phyloP scores from a whole-genome alignment of 2,329 filamentous ascomycete species.

The Pseudogymnoascus sp. region DNA sequence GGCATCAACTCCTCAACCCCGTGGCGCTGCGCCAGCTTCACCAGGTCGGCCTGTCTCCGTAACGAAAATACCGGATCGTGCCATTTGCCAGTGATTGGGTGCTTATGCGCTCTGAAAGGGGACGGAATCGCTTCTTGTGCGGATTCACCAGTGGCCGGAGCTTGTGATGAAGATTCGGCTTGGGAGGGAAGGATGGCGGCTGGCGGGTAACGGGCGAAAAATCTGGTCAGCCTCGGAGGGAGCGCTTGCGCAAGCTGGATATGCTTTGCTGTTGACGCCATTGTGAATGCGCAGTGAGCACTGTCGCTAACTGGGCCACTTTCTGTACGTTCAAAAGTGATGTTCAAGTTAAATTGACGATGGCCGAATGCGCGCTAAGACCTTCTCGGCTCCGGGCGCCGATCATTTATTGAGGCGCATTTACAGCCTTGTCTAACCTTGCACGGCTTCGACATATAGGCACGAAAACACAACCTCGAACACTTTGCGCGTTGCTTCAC shows the following conservation, averaged over 20 bases:
- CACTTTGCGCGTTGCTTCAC: neutral
- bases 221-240: slow-evolving; percentile 70
- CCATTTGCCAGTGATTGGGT: slow-evolving; percentile 74
- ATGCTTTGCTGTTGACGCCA: slow-evolving; percentile 21
- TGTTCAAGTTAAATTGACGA: slow-evolving; percentile 10
- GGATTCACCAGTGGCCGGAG: neutral
- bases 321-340: neutral
- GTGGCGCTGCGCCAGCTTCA: slow-evolving; percentile 73
- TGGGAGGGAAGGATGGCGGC: slow-evolving; percentile 44
- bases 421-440: slow-evolving; percentile 9
- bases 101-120: slow-evolving; percentile 75
- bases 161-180: slow-evolving; percentile 12
- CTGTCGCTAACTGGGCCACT: neutral
- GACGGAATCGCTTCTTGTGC: slow-evolving; percentile 41
- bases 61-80: slow-evolving; percentile 76
- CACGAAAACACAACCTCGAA: neutral
- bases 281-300: slow-evolving; percentile 14
- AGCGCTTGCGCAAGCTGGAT: slow-evolving; percentile 61
- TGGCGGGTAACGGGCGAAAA: slow-evolving; percentile 87
- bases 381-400: neutral
- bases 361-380: slow-evolving; percentile 1
- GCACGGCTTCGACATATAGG: neutral
- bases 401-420: slow-evolving; percentile 8
- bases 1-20: slow-evolving; percentile 78
- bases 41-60: slow-evolving; percentile 81